These are phyloP conservation scores for Vachellia pachyceras DNA, from an alignment of 306 rosid species.

Conservation along the genomic window DNA sequence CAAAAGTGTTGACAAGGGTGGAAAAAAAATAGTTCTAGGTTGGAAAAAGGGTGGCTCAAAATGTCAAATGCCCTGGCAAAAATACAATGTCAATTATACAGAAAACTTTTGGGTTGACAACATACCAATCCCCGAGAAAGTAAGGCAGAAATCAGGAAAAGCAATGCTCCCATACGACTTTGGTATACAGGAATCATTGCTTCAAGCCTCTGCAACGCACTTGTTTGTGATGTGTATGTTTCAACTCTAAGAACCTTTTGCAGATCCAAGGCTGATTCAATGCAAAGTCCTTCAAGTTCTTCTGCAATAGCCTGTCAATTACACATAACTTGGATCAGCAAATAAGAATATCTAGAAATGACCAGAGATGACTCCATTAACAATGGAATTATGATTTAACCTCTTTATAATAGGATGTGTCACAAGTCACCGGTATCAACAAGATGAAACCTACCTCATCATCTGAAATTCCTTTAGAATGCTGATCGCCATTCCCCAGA, in stretches of 20 bases:
- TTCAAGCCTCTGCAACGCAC: constrained; percentile 75
- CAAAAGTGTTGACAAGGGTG: too few relatives aligned
- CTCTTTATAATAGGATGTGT: constrained; percentile 29
- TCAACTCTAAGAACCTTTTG: constrained; percentile 78
- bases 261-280: constrained; percentile 80
- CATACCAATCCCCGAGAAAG: constrained; percentile 94
- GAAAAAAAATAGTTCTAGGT: neutral
- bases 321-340: constrained; percentile 35
- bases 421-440: constrained; percentile 24
- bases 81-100: constrained; percentile 14
- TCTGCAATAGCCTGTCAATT: constrained; percentile 60
- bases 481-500: constrained; percentile 49
- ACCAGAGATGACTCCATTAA: constrained; percentile 17
- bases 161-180: constrained; percentile 98
- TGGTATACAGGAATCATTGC: constrained; percentile 74
- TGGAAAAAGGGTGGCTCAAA: constrained; percentile 7
- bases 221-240: constrained; percentile 61
- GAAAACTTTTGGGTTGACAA: constrained; percentile 41
- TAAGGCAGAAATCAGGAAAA: constrained; percentile 90
- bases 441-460: constrained; percentile 63
- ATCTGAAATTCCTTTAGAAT: constrained; percentile 52
- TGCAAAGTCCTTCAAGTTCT: constrained; percentile 78
- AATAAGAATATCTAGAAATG: constrained; percentile 17
- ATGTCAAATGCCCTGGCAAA: neutral
- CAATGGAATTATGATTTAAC: constrained; percentile 38